These are phyloP conservation scores for Lachancea sp. DNA, from an alignment of 805 yeast genomes.

Conservation along the genomic window DNA sequence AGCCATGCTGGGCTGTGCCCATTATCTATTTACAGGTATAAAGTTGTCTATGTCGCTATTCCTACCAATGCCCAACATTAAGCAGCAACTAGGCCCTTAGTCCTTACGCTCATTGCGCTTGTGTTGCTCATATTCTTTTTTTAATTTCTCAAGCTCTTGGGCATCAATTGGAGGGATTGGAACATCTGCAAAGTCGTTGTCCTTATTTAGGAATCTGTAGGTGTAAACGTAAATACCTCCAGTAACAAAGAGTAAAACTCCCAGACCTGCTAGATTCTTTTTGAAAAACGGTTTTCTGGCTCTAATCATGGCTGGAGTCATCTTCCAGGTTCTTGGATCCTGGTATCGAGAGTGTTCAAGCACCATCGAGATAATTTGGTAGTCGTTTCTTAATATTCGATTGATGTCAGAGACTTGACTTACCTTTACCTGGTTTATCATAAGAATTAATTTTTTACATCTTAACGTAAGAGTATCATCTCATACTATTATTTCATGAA, in stretches of 20 bases:
- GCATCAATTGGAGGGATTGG: conserved; percentile 91
- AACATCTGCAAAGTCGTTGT: conserved; percentile 76
- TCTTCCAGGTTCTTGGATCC: conserved; percentile 67
- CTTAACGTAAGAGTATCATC: too few species aligned
- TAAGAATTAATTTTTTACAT: too few species aligned
- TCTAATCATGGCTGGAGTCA: conserved; percentile 90
- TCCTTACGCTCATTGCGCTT: conserved; percentile 13
- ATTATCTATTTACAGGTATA: conserved; percentile 6
- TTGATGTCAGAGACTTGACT: too few species aligned
- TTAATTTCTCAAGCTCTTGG: conserved; percentile 64
- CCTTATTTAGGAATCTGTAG: conserved; percentile 57
- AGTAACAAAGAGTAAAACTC: conserved; percentile 55
- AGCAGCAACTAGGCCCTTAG: background rate
- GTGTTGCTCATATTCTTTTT: conserved; percentile 58
- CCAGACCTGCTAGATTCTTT: conserved; percentile 62
- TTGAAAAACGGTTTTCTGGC: conserved; percentile 84
- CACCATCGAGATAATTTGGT: conserved; percentile 14
- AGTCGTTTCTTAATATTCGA: background rate
- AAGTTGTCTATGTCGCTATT: background rate
- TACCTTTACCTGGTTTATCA: too few species aligned
- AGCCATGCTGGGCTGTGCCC: too few species aligned
- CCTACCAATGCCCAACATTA: background rate
- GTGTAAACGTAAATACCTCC: conserved; percentile 62
- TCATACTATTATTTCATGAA: too few species aligned
- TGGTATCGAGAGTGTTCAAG: conserved; percentile 42